Base-by-base conservation (phyloP, 352 stramenopile genomes). In the Pythium insidiosum region DNA sequence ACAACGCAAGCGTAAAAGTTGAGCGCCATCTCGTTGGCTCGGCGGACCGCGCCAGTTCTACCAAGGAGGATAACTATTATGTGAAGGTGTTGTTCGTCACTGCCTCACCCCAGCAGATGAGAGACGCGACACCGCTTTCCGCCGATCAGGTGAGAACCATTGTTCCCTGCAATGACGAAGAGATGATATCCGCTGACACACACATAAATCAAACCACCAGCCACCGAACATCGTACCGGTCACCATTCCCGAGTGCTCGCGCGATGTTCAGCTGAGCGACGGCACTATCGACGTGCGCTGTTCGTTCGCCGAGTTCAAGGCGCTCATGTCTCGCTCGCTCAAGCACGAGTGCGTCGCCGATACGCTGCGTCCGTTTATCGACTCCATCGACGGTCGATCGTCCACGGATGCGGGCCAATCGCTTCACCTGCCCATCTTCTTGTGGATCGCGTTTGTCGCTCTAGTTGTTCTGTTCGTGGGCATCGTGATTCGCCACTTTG, bases 31-130 rank as follows among this genome's bases (percentile, higher is more conserved):
- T 58, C 15, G 22, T 4, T 28, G 22, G n/a, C 6, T 20, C 38
- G 4, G 20, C 2, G 12, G 21, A 33, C 4, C 9, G 9, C 28
- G 9, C 9, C 28, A 9, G 15, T 33, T 15, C 28, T 9, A 33
- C 31, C 13, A 56, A 56, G 10, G 44, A 53, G n/a, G 65, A 58
- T 33, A 53, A 62, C 38, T 79, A 73, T 39, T 87, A 72, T 50
- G 63, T 89, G 38, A 77, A 89, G 34, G 47, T 71, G 23, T 89
- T 69, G 49, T 89, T 89, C 34, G 62, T 89, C 25, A 60, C 73
- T 0, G 77, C 77, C 26, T 78, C 73, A 12, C 77, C 77, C 20
- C 45, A 73, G 29, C 77, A 89, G 55, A 89, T 89, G 63, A 73
- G 77, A 42, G 50, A 75, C 23, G 72, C 58, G 19, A 62, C 84